Conservation (phyloP, 164 flowering plant species). For the Taxillus chinensis region DNA sequence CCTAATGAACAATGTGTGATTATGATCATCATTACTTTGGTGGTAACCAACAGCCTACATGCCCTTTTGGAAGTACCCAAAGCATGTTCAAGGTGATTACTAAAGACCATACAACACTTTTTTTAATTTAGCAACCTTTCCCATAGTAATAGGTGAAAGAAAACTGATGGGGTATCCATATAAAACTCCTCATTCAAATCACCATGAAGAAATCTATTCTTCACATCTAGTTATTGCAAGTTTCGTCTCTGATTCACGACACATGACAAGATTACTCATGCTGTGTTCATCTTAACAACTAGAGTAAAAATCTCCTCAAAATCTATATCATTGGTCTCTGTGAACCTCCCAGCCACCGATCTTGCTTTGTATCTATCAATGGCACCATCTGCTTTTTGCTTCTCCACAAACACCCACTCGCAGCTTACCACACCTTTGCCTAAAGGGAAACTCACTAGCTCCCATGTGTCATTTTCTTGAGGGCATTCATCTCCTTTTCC, state of each 20-base stretch:
- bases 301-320: not conserved
- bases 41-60: not conserved
- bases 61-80: not conserved
- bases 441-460: too few species aligned
- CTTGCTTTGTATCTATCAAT: not conserved
- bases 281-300: not conserved
- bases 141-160: not conserved
- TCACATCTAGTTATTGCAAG: not conserved
- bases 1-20: not conserved
- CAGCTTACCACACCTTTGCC: too few species aligned
- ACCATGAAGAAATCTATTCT: not conserved
- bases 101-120: not conserved
- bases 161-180: not conserved
- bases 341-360: not conserved
- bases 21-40: not conserved
- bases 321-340: not conserved
- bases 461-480: too few species aligned
- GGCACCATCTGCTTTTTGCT: not conserved
- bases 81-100: not conserved
- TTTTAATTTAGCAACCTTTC: not conserved
- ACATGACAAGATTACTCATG: too few species aligned
- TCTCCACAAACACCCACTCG: not conserved
- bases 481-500: too few species aligned
- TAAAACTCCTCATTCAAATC: not conserved
- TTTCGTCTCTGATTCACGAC: not conserved